Base-by-base conservation (phyloP, 2,329 filamentous ascomycete genomes). In the Cadophora gregata region DNA sequence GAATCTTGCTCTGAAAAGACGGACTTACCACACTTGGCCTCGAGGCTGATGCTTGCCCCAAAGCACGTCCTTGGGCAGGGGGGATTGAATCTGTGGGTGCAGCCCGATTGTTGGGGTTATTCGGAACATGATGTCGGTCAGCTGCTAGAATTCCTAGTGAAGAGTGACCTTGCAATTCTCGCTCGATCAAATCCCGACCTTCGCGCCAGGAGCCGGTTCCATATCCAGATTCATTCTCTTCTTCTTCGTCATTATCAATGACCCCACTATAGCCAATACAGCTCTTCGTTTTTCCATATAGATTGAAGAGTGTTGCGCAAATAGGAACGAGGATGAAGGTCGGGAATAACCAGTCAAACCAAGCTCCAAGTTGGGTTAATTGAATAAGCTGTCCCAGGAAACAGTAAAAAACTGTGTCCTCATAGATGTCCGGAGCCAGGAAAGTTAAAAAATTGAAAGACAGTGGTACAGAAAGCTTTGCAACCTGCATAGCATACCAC, bases 401-500 rank as follows among this genome's bases (percentile, higher is more conserved):
- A 50, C 86, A 79, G 80, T 95, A 97, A 79, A 98, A 99, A 0
- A 89, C 88, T 0, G 94, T 97, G 73, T 89, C 86, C 65, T 84
- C 80, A 76, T 93, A 95, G 50, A 97, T 87, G 14, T 83, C 82
- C 8, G 83, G 84, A 0, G 92, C 91, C 25, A 97, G 80, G 77
- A 98, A 95, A 0, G 95, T 97, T 77, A 97, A 85, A 76, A 98
- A 99, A 80, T 99, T 99, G 86, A 97, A 99, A 4, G 92, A 90
- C 9, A 99, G 84, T 0, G 96, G 96, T 0, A 99, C 93, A 1
- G 92, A 97, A 51, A 99, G 87, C 75, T 94, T 93, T 61, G 96
- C 95, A 12, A 97, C 92, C 77, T 97, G 93, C 66, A 93, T 89
- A 1, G 93, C 91, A 77, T 98, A 99, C 93, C 96, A 99, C 72